Conservation (phyloP, 2,329 filamentous ascomycete species). For the Aspergillus novofumigatus region DNA sequence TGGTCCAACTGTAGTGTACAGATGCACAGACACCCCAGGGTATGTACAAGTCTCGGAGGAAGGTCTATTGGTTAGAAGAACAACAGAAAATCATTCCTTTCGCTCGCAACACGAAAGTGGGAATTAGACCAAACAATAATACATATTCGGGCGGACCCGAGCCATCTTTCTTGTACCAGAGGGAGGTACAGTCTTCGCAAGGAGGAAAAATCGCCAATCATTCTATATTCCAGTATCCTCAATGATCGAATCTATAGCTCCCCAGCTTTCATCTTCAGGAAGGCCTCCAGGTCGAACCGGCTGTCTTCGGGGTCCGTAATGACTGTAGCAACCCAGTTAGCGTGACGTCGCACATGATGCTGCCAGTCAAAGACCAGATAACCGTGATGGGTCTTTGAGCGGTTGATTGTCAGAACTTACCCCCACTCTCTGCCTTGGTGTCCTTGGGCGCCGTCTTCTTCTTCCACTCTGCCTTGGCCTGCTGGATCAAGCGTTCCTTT, state of each 20-base stretch:
- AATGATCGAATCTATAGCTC: constrained; percentile 32
- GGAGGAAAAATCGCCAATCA: constrained; percentile 27
- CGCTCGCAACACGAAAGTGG: constrained; percentile 39
- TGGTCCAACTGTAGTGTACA: constrained; percentile 38
- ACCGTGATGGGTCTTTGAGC: background rate
- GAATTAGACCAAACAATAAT: constrained; percentile 42
- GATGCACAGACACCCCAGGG: constrained; percentile 34
- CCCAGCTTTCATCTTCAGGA: constrained; percentile 60
- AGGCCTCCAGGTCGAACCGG: constrained; percentile 90
- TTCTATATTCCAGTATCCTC: constrained; percentile 24
- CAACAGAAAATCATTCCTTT: constrained; percentile 37
- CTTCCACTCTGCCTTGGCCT: constrained; percentile 86
- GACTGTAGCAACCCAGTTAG: constrained; percentile 45
- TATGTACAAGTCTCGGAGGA: constrained; percentile 41
- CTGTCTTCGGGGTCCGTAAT: constrained; percentile 75
- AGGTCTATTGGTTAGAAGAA: constrained; percentile 35
- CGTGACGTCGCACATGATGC: constrained; percentile 11
- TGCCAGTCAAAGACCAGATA: constrained; percentile 1
- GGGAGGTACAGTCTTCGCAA: constrained; percentile 29
- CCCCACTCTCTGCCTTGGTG: constrained; percentile 31
- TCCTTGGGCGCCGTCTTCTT: constrained; percentile 64
- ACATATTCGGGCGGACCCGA: constrained; percentile 35
- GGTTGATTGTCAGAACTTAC: constrained; percentile 27
- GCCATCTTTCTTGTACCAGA: constrained; percentile 32
- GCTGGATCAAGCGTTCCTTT: constrained; percentile 85